These are phyloP conservation scores for Quillaja saponaria DNA, from an alignment of 306 rosid species.

Conservation along the genomic window DNA sequence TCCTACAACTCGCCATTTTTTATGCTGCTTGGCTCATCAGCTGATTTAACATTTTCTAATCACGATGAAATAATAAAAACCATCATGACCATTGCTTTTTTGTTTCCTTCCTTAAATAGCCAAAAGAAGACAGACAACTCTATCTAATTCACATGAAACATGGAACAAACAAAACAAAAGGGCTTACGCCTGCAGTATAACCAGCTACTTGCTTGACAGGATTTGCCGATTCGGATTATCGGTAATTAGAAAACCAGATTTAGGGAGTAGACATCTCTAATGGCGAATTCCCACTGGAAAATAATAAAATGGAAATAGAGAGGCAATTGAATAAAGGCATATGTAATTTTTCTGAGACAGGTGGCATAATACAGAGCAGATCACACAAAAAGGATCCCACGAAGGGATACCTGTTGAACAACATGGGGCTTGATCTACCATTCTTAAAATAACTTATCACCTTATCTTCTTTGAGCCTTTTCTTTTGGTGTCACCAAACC, in stretches of 20 bases:
- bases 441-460: constrained; percentile 54
- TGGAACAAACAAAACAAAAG: constrained; percentile 21
- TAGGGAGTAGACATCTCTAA: background rate
- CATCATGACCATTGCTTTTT: no score
- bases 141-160: background rate
- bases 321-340: constrained; percentile 39
- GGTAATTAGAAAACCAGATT: background rate
- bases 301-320: background rate
- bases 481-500: constrained; percentile 42
- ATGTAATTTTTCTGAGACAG: constrained; percentile 59
- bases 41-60: no score
- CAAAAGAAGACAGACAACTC: background rate
- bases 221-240: background rate
- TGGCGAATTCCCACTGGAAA: background rate
- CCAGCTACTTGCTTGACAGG: constrained; percentile 15
- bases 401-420: constrained; percentile 43
- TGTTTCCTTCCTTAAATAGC: background rate
- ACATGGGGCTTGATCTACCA: constrained; percentile 54
- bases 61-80: no score
- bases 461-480: constrained; percentile 53
- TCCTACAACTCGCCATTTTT: no score
- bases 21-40: no score
- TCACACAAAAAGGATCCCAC: constrained; percentile 54
- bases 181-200: constrained; percentile 17
- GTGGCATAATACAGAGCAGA: constrained; percentile 76